phyloP scores from a whole-genome alignment of 441 rosid species.

The Gossypium gossypioides region DNA sequence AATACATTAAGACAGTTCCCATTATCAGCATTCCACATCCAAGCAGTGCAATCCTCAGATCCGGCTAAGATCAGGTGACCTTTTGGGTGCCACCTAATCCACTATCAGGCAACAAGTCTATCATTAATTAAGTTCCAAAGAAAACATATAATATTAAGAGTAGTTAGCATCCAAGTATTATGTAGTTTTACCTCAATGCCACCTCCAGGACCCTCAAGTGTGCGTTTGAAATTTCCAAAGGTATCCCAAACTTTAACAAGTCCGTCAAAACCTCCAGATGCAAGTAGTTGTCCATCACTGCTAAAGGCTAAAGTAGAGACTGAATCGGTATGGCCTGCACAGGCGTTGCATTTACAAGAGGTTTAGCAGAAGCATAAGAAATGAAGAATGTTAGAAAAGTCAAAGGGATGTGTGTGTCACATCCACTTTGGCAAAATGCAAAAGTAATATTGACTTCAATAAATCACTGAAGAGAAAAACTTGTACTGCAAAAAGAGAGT shows the following conservation, averaged over 20 bases:
- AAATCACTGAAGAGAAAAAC: not conserved
- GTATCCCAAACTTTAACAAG: conserved; percentile 57
- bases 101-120: conserved; percentile 32
- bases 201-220: conserved; percentile 52
- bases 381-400: not conserved
- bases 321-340: conserved; percentile 73
- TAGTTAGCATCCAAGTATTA: not conserved
- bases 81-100: conserved; percentile 91
- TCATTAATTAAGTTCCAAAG: not conserved
- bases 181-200: conserved; percentile 52
- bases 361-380: not conserved
- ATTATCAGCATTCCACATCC: conserved; percentile 95
- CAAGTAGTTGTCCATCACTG: conserved; percentile 58
- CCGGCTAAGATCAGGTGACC: conserved; percentile 79
- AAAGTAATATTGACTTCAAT: not conserved
- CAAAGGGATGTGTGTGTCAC: not conserved
- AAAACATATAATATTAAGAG: not conserved
- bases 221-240: conserved; percentile 35
- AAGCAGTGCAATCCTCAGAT: conserved; percentile 61
- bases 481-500: not conserved
- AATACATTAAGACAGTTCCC: conserved; percentile 57
- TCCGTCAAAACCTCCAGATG: conserved; percentile 73
- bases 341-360: conserved; percentile 7
- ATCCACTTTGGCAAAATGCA: not conserved
- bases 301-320: conserved; percentile 67